These are phyloP conservation scores for Penicillium sp. DNA, from an alignment of 2,329 filamentous ascomycete species.

Conservation along the genomic window DNA sequence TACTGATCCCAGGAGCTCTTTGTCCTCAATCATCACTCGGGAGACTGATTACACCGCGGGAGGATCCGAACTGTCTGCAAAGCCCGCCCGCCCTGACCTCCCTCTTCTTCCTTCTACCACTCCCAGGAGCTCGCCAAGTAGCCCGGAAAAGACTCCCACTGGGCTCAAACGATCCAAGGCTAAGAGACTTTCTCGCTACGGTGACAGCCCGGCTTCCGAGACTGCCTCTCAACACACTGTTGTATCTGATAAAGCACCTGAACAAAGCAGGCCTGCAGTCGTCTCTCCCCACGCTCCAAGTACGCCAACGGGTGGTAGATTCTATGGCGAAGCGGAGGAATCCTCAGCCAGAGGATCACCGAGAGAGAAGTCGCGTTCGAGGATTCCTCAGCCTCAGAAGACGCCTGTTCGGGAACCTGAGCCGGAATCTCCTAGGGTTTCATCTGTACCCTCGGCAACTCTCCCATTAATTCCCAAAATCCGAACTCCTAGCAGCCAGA, in stretches of 20 bases:
- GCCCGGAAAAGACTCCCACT: constrained; percentile 33
- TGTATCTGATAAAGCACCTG: constrained; percentile 21
- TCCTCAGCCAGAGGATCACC: constrained; percentile 15
- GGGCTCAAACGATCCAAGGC: constrained; percentile 44
- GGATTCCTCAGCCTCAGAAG: constrained; percentile 23
- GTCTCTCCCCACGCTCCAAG: constrained; percentile 9
- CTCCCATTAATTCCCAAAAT: constrained; percentile 48
- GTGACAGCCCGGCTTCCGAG: constrained; percentile 32
- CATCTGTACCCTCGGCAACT: constrained; percentile 49
- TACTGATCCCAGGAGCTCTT: constrained; percentile 30
- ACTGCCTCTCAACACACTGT: constrained; percentile 27
- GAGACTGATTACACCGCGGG: constrained; percentile 35
- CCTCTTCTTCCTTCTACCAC: constrained; percentile 35
- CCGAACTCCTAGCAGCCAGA: constrained; percentile 40
- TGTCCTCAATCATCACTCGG: constrained; percentile 33
- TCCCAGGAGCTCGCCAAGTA: constrained; percentile 10
- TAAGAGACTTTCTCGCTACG: constrained; percentile 42
- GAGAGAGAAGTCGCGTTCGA: constrained; percentile 17
- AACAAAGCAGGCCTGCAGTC: constrained; percentile 12
- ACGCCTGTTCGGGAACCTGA: constrained; percentile 29
- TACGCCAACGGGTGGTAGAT: constrained; percentile 15
- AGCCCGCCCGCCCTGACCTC: constrained; percentile 27
- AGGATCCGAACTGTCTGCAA: constrained; percentile 25
- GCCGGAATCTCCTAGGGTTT: constrained; percentile 41
- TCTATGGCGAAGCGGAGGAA: constrained; percentile 17